These are phyloP conservation scores for Sisymbrium irio DNA, from an alignment of 345 rosid species.

Conservation along the genomic window DNA sequence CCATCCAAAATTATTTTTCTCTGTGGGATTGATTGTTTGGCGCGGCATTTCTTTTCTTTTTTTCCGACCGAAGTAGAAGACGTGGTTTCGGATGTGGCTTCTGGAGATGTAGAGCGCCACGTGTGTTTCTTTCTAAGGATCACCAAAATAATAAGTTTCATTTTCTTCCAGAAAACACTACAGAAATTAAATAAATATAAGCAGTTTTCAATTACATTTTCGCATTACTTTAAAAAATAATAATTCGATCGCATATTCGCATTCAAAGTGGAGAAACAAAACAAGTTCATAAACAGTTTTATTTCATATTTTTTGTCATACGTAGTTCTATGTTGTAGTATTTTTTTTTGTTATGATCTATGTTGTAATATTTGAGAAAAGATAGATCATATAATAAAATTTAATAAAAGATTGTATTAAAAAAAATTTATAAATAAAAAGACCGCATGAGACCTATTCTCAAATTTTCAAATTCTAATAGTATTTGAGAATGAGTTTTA, in stretches of 20 bases:
- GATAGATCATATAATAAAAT: too few relatives aligned
- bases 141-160: neutral
- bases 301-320: too few relatives aligned
- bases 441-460: too few relatives aligned
- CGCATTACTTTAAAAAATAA: neutral
- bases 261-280: neutral
- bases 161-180: neutral
- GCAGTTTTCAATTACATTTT: neutral
- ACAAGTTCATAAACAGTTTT: too few relatives aligned
- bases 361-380: too few relatives aligned
- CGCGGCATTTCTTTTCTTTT: slow-evolving; percentile 16
- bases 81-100: slow-evolving; percentile 24
- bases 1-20: slow-evolving; percentile 28
- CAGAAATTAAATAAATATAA: neutral
- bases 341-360: too few relatives aligned
- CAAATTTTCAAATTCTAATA: too few relatives aligned
- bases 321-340: too few relatives aligned
- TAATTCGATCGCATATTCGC: slow-evolving; percentile 10
- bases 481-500: too few relatives aligned
- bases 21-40: slow-evolving; percentile 10
- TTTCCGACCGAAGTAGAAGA: neutral
- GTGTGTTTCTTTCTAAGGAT: slow-evolving; percentile 28
- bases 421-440: too few relatives aligned
- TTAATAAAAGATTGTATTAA: too few relatives aligned
- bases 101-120: slow-evolving; percentile 31